Evolutionary conservation across 495 filamentous ascomycete genomes (phyloP), one percentile per base, ranked within the genome.

Genomic region (Aspergillus kassunensis): DNA sequence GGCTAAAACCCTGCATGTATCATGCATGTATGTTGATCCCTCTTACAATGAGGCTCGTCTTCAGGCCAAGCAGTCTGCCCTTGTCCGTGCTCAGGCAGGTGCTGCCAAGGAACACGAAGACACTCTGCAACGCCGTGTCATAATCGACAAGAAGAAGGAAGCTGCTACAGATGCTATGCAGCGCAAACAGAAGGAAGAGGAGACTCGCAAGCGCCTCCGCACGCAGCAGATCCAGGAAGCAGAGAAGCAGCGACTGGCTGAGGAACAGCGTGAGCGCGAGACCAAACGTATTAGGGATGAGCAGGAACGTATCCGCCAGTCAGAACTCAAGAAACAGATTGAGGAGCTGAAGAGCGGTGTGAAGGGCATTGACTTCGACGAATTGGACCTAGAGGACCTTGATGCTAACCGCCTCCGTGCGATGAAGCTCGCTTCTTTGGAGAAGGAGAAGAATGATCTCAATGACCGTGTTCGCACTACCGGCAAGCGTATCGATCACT

Each of bases 61-160:
- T 51, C 81, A 88, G 66, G 86, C 88, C 56, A 92, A 89, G 70
- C 86, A 87, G 58, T 80, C 81, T 36, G 92, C 91, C 15, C 82
- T 90, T 49, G 80, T 81, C 34, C 82, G 91, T 56, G 90, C 93
- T 45, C 80, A 84, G 67, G 86, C 83, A 46, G 95, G 95, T 40
- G 89, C 90, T 20, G 88, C 95, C 68, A 78, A 91, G 70, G 93
- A 98, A 69, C 92, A 97, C 62, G 79, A 80, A 49, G 90, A 95
- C n/a, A 89, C 85, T 30, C 72, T 98, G 25, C 86, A 88, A 54
- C 84, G 93, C 46, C 91, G 93, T 59, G 86, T 87, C 1, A 73
- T 96, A 57, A 98, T 98, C 61, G 87, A 96, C 62, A 91, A 93
- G 78, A 90, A 92, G 76, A 97, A 97, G 76, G 90, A 96, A 63